phyloP scores from a whole-genome alignment of 73 alveolate genomes.

The Uronychia binucleata region DNA sequence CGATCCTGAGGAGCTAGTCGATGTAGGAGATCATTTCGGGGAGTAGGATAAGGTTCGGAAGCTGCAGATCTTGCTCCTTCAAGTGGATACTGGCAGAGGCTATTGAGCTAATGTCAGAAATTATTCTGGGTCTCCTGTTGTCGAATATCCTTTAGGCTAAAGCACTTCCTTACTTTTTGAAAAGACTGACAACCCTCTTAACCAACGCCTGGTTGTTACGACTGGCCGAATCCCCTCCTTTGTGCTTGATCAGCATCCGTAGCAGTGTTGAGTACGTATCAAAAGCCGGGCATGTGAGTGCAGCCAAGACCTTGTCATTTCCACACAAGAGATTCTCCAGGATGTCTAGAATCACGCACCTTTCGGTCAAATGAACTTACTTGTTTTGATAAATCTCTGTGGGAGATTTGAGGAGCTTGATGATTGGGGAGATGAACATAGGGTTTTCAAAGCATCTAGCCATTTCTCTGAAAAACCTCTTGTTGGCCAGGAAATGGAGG shows the following conservation, averaged over 20 bases:
- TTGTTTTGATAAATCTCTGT: constrained; percentile 58
- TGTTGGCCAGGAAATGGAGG: constrained; percentile 53
- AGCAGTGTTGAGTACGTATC: constrained; percentile 61
- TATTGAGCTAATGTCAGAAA: constrained; percentile 38
- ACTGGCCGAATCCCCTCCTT: constrained; percentile 12
- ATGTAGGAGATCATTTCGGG: constrained; percentile 57
- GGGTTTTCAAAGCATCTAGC: constrained; percentile 73
- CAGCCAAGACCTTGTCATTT: constrained; percentile 55
- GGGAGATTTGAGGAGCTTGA: constrained; percentile 49
- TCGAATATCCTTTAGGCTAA: constrained; percentile 19
- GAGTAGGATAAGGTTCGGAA: constrained; percentile 37
- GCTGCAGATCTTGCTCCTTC: constrained; percentile 42
- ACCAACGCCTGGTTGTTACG: constrained; percentile 11
- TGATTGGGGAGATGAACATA: constrained; percentile 61
- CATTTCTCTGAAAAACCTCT: constrained; percentile 58
- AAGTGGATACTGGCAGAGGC: constrained; percentile 49
- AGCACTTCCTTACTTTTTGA: constrained; percentile 2
- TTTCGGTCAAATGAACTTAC: background rate
- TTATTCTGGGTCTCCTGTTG: constrained; percentile 52
- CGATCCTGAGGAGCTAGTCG: constrained; percentile 31
- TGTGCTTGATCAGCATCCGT: constrained; percentile 47
- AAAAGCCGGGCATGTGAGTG: constrained; percentile 56
- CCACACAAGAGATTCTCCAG: constrained; percentile 48
- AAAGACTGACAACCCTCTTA: constrained; percentile 44
- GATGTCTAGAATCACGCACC: constrained; percentile 33